A percentile compares a stretch with the other conserved stretches of the same genome.
Conservation (phyloP, 495 filamentous ascomycete genomes). For the Hypoxylon crocopeplum region DNA sequence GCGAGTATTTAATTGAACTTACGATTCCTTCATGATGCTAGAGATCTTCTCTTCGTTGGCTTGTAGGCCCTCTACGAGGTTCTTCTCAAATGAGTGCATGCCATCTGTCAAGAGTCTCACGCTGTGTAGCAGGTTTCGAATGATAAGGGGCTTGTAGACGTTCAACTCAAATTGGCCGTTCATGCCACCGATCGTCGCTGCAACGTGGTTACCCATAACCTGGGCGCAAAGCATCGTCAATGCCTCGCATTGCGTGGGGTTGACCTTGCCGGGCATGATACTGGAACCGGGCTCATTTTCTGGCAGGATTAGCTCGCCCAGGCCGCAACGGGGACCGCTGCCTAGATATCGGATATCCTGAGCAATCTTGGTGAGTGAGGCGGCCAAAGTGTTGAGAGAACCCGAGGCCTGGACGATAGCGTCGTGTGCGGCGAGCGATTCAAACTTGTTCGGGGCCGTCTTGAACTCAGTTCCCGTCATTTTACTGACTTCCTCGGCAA, state of each 20-base stretch:
- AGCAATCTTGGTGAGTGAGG: conserved; percentile 96
- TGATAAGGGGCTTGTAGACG: conserved; percentile 97
- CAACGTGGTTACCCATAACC: conserved; percentile 96
- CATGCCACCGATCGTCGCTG: conserved; percentile 90
- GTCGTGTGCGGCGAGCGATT: conserved; percentile 96
- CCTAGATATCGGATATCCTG: conserved; percentile 98
- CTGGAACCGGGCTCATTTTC: conserved; percentile 98
- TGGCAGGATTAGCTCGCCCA: conserved; percentile 88
- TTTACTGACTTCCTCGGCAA: conserved; percentile 87
- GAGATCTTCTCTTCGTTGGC: conserved; percentile 92
- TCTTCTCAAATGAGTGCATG: conserved; percentile 93
- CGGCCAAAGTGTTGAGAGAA: conserved; percentile 89
- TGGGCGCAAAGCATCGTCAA: conserved; percentile 97
- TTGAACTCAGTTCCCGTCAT: conserved; percentile 93
- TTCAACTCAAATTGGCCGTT: conserved; percentile 99
- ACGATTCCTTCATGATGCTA: conserved; percentile 84
- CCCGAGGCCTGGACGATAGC: conserved; percentile 93
- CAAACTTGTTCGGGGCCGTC: conserved; percentile 99
- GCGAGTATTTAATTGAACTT: conserved; percentile 40
- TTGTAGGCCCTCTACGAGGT: conserved; percentile 86
- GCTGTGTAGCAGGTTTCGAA: conserved; percentile 93
- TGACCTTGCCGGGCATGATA: conserved; percentile 99
- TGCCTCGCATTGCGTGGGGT: conserved; percentile 97
- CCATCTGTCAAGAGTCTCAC: conserved; percentile 84
- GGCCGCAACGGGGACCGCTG: conserved; percentile 92